phyloP scores from a whole-genome alignment of 164 flowering plant species.

The Houttuynia cordata region DNA sequence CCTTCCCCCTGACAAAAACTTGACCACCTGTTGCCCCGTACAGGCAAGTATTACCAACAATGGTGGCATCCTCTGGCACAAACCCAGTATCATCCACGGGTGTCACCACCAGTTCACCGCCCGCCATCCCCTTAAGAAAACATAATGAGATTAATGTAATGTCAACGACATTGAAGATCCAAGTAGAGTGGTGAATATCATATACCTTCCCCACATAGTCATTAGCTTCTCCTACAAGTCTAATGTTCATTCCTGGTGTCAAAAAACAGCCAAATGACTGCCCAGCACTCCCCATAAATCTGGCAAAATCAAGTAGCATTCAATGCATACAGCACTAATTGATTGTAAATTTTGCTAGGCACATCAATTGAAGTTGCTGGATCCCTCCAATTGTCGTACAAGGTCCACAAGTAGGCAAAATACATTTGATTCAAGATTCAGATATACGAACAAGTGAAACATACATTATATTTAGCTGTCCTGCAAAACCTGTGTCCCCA shows the following conservation, averaged over 20 bases:
- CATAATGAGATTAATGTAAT: background rate
- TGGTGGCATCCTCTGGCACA: conserved; percentile 85
- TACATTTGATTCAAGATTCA: background rate
- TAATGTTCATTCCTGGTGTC: conserved; percentile 93
- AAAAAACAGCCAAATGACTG: conserved; percentile 95
- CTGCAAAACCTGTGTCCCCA: conserved; percentile 98
- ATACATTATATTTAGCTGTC: conserved; percentile 90
- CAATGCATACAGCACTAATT: background rate
- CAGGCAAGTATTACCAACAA: conserved; percentile 93
- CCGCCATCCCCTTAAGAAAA: conserved; percentile 78
- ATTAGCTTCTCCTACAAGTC: conserved; percentile 92
- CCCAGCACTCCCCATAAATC: conserved; percentile 93
- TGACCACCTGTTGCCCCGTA: conserved; percentile 99
- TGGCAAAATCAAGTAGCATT: conserved; percentile 13
- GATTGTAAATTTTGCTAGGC: background rate
- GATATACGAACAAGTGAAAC: conserved; percentile 2
- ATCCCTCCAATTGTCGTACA: background rate
- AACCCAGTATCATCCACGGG: conserved; percentile 79
- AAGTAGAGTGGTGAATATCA: background rate
- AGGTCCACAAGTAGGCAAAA: background rate
- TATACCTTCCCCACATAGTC: conserved; percentile 97
- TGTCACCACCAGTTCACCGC: conserved; percentile 83
- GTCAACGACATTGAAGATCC: background rate
- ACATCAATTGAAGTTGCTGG: background rate
- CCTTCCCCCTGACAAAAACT: conserved; percentile 85